Conservation (phyloP, 768 basidiomycete genomes). For the Sistotremastrum suecicum region DNA sequence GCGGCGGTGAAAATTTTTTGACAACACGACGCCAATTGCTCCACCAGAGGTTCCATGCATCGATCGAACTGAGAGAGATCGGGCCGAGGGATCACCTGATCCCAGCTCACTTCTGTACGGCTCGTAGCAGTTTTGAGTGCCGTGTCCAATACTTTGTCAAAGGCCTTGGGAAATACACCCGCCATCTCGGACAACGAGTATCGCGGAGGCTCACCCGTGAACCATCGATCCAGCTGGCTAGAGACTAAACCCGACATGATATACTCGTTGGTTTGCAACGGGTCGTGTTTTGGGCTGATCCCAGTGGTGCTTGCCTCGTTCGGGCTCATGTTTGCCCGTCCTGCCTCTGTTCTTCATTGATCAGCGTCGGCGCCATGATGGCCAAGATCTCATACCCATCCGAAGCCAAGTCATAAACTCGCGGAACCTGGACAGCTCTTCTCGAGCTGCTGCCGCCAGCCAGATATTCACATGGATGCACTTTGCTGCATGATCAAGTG, state of each 20-base stretch:
- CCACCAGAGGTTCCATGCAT: constrained; percentile 52
- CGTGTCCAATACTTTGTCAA: background rate
- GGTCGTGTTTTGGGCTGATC: constrained; percentile 44
- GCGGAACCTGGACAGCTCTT: constrained; percentile 57
- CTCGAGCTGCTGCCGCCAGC: constrained; percentile 52
- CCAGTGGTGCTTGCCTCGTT: constrained; percentile 33
- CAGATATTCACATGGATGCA: constrained; percentile 53
- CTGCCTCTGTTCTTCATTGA: constrained; percentile 24
- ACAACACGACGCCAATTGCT: constrained; percentile 47
- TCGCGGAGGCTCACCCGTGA: constrained; percentile 38
- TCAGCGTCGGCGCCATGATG: background rate
- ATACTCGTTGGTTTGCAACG: constrained; percentile 71
- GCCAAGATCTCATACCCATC: constrained; percentile 37
- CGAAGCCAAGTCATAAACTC: constrained; percentile 71
- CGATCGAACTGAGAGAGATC: constrained; percentile 47
- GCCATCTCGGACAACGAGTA: constrained; percentile 12
- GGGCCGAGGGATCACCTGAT: background rate
- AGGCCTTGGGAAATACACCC: too few species aligned
- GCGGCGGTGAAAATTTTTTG: constrained; percentile 48
- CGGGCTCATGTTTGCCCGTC: constrained; percentile 30
- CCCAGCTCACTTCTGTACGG: constrained; percentile 2
- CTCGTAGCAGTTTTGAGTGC: background rate
- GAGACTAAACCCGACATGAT: constrained; percentile 53
- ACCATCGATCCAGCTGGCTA: constrained; percentile 70
- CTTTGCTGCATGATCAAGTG: constrained; percentile 36